phyloP scores from a whole-genome alignment of 2,329 filamentous ascomycete genomes.

The Aspergillus novofumigatus region DNA sequence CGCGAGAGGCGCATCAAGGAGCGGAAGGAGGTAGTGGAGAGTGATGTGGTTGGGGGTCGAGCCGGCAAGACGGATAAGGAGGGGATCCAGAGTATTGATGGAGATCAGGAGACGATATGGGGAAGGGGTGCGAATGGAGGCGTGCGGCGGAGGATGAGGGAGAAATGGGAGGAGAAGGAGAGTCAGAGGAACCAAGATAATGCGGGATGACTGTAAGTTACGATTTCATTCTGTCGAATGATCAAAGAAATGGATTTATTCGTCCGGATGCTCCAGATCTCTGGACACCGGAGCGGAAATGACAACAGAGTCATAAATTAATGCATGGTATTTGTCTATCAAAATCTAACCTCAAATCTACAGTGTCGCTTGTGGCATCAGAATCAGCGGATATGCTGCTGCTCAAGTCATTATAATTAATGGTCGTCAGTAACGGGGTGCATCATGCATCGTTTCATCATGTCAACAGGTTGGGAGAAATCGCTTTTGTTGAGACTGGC shows the following conservation, averaged over 20 bases:
- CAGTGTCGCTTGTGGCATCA: constrained; percentile 10
- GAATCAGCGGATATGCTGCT: constrained; percentile 9
- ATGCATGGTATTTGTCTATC: constrained; percentile 7
- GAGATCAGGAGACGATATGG: constrained; percentile 37
- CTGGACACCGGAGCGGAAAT: not conserved
- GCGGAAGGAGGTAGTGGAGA: constrained; percentile 33
- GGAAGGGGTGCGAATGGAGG: constrained; percentile 39
- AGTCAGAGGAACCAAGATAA: constrained; percentile 8
- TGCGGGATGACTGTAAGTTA: constrained; percentile 5
- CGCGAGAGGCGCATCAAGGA: constrained; percentile 38
- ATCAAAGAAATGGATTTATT: not conserved
- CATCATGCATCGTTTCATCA: not conserved
- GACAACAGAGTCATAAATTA: not conserved
- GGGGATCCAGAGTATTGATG: constrained; percentile 1
- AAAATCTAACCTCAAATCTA: constrained; percentile 8
- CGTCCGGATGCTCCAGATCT: not conserved
- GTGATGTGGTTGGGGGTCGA: constrained; percentile 14
- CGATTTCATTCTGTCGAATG: constrained; percentile 5
- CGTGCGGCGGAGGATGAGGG: constrained; percentile 36
- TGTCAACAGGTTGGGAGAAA: not conserved
- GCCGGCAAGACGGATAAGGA: not conserved
- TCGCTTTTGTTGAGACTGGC: constrained; percentile 5
- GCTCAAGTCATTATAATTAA: constrained; percentile 11
- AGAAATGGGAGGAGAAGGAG: constrained; percentile 33
- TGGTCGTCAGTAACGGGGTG: constrained; percentile 9